Evolutionary conservation across 1,139 yeast genomes (phyloP), one percentile per base, ranked within the genome.

Genomic region (Geotrichum phurueaensis): DNA sequence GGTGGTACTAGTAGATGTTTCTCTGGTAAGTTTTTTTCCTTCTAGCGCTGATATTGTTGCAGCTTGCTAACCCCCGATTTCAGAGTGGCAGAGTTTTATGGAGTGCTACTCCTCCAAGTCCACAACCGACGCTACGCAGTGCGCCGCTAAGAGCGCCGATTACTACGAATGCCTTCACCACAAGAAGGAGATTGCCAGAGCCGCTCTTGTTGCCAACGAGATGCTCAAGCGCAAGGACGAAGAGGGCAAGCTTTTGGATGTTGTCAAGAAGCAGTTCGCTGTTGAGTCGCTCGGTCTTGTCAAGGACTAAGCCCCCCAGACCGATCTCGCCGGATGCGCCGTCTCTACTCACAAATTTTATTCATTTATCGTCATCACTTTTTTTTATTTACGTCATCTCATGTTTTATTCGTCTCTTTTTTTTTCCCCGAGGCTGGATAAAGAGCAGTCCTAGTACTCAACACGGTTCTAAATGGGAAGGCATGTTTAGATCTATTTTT

Each of bases 1-100:
- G 82, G 83, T 47, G 82, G 82, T 27, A 71, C 76, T 59, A 75
- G 81, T 67, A 76, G 83, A 64, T 80, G 83, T 71, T 80, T 77
- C 67, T 73, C 76, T 58, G 76, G 77, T 69, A 72, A 69, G 78
- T 68, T 15, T 22, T 6, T 22, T 27, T 33, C 6, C 4, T 13
- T 13, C n/a, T 13, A 25, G 22, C 10, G 18, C 33, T 57, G 6
- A 4, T 23, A 53, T 29, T 22, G 53, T 23, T 51, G 9, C 33
- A 3, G 49, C 48, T 49, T 31, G 22, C 49, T 48, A 25, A 20
- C 47, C 15, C 31, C 22, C 12, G 18, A 15, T 7, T 12, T 22
- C 60, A 74, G 78, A 76, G 69, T 77, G 78, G 78, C 81, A 78
- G 66, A 73, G 74, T 62, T 78, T 77, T 65, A 71, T 78, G 65